phyloP scores from a whole-genome alignment of 768 basidiomycete species.

The Hygrophorus pudorinus region DNA sequence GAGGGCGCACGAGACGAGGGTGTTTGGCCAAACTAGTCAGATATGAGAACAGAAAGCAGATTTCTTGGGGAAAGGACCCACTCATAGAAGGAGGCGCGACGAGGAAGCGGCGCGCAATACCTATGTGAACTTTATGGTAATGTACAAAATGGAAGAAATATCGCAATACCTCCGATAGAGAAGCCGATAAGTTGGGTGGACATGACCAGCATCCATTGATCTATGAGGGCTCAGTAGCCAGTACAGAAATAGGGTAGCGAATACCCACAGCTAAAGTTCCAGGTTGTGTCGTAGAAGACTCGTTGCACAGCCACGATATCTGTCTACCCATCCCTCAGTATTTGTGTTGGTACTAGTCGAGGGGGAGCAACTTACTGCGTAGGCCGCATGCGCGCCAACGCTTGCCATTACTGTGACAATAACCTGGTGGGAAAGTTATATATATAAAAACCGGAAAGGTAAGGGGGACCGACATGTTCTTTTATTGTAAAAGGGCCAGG shows the following conservation, averaged over 20 bases:
- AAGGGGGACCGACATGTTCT: slow-evolving; percentile 32
- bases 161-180: slow-evolving; percentile 41
- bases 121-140: no score
- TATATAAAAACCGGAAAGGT: slow-evolving; percentile 4
- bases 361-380: slow-evolving; percentile 21
- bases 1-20: slow-evolving; percentile 57
- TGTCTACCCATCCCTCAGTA: slow-evolving; percentile 20
- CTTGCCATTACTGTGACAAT: slow-evolving; percentile 58
- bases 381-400: slow-evolving; percentile 46
- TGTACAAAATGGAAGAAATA: no score
- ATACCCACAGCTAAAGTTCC: slow-evolving; percentile 35
- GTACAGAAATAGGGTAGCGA: not conserved
- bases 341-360: no score
- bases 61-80: no score
- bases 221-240: slow-evolving; percentile 14
- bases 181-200: slow-evolving; percentile 66
- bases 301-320: slow-evolving; percentile 69
- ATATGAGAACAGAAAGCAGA: no score
- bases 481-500: slow-evolving; percentile 74
- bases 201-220: slow-evolving; percentile 55
- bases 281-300: slow-evolving; percentile 53
- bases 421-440: slow-evolving; percentile 25
- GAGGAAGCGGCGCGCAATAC: slow-evolving; percentile 39
- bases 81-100: slow-evolving; percentile 57
- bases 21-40: slow-evolving; percentile 49